phyloP scores from a whole-genome alignment of 192 early-diverging fungal genomes.

The Dissophora ornata region DNA sequence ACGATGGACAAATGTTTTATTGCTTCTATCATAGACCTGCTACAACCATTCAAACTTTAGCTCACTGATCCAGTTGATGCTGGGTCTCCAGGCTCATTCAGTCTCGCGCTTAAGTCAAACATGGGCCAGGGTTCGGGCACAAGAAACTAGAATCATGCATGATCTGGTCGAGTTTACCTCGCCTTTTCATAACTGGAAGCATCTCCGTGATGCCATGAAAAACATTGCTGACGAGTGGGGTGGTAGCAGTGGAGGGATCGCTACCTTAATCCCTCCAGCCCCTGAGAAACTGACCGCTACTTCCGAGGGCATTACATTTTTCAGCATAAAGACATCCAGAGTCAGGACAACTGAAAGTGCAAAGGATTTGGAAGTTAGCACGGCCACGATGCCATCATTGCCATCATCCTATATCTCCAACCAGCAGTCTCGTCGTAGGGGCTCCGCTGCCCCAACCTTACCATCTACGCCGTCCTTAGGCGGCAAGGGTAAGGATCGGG shows the following conservation, averaged over 20 bases:
- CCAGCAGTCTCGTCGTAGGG: conserved; percentile 1
- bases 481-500: conserved; percentile 7
- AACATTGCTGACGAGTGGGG: conserved; percentile 65
- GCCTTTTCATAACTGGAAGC: conserved; percentile 67
- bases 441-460: conserved; percentile 12
- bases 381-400: neutral
- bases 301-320: neutral
- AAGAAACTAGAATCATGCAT: conserved; percentile 59
- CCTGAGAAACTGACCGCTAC: neutral
- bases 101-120: conserved; percentile 65
- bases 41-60: conserved; percentile 69
- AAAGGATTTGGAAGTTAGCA: neutral
- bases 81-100: conserved; percentile 66
- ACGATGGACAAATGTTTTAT: too few relatives aligned
- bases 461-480: neutral
- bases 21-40: conserved; percentile 58
- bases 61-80: conserved; percentile 66
- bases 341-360: neutral
- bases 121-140: conserved; percentile 60
- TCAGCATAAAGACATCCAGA: conserved; percentile 1
- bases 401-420: conserved; percentile 1
- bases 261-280: neutral
- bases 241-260: neutral
- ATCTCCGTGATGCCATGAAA: conserved; percentile 68
- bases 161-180: conserved; percentile 66